Percentiles rank a stretch among this genome's conserved stretches.
phyloP scores from a whole-genome alignment of 768 basidiomycete genomes.

The Boletus sp. region DNA sequence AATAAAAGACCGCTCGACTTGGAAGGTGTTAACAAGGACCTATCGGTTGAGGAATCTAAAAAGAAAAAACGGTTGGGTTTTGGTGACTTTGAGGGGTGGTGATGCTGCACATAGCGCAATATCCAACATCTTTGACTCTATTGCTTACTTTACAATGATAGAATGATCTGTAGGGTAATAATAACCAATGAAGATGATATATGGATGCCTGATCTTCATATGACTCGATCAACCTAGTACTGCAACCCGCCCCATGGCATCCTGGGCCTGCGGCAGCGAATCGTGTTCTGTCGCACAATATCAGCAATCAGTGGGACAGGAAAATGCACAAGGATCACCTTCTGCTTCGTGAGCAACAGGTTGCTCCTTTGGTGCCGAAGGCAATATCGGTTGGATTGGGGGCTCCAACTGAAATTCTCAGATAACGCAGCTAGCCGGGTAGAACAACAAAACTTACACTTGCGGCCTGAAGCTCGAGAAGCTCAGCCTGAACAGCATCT shows the following conservation, averaged over 20 bases:
- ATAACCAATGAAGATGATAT: not conserved
- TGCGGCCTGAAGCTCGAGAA: slow-evolving; percentile 64
- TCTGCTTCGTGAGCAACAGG: slow-evolving; percentile 35
- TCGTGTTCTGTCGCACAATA: slow-evolving; percentile 1
- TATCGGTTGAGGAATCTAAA: slow-evolving; percentile 49
- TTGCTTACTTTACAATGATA: slow-evolving; percentile 12
- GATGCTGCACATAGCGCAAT: not conserved
- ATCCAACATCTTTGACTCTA: not conserved
- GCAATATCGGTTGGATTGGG: slow-evolving; percentile 42
- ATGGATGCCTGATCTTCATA: not conserved
- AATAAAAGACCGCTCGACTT: slow-evolving; percentile 45
- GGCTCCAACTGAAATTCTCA: slow-evolving; percentile 29
- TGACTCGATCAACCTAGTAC: slow-evolving; percentile 22
- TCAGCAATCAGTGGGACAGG: slow-evolving; percentile 2
- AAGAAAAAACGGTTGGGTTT: slow-evolving; percentile 88
- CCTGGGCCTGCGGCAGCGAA: not conserved
- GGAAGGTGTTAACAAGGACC: slow-evolving; percentile 19
- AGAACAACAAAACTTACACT: slow-evolving; percentile 42
- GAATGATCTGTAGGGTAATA: slow-evolving; percentile 8
- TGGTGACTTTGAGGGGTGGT: slow-evolving; percentile 90
- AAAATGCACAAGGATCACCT: slow-evolving; percentile 27
- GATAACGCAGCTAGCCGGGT: not conserved
- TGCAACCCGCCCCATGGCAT: slow-evolving; percentile 13
- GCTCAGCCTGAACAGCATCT: slow-evolving; percentile 86
- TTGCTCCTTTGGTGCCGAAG: slow-evolving; percentile 49